Conservation (phyloP, 1,284 basidiomycete genomes). For the Pyrrhoderma noxium region DNA sequence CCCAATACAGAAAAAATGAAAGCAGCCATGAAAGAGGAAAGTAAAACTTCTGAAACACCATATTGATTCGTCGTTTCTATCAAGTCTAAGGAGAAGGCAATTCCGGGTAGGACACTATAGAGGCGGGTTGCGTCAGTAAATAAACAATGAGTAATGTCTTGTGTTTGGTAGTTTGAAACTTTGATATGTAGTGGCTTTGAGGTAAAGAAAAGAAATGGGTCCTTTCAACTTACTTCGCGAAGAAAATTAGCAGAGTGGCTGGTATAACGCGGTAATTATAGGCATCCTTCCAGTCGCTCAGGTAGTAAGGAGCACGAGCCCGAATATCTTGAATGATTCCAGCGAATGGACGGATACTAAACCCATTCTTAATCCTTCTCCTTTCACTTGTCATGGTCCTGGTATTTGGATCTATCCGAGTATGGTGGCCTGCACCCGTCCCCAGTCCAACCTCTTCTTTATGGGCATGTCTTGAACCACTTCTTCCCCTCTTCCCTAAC, state of each 20-base stretch:
- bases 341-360: conserved; percentile 39
- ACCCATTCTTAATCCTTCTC: too few species aligned
- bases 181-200: too few species aligned
- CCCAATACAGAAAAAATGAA: conserved; percentile 88
- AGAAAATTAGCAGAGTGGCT: conserved; percentile 71
- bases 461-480: too few species aligned
- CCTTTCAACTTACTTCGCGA: conserved; percentile 72
- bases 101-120: conserved; percentile 73
- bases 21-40: conserved; percentile 82
- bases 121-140: conserved; percentile 1
- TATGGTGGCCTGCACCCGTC: too few species aligned
- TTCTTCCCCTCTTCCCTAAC: too few species aligned
- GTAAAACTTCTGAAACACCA: conserved; percentile 81
- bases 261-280: conserved; percentile 83
- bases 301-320: conserved; percentile 74
- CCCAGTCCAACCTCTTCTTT: too few species aligned
- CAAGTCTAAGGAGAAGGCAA: conserved; percentile 90
- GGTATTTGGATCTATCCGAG: too few species aligned
- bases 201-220: too few species aligned
- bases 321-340: conserved; percentile 79
- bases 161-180: too few species aligned
- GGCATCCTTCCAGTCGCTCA: conserved; percentile 81
- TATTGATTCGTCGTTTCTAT: conserved; percentile 89
- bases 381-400: too few species aligned
- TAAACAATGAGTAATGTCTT: conserved; percentile 5